Conservation (phyloP, 306 rosid species). For the Quercus dentata region DNA sequence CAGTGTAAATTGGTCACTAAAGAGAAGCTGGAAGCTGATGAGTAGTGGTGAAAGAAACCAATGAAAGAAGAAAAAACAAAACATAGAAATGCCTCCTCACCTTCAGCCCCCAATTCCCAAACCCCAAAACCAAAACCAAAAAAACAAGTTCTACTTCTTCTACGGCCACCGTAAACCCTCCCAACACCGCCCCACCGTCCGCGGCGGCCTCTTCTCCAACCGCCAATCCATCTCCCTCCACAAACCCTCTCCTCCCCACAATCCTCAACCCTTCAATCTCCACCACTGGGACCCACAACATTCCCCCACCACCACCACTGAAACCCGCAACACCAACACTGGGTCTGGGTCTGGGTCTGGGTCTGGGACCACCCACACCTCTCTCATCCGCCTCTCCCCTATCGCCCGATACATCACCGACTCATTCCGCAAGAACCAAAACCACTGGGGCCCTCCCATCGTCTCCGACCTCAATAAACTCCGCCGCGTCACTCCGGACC, state of each 20-base stretch:
- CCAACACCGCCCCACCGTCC: constrained; percentile 72
- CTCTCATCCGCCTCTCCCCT: constrained; percentile 62
- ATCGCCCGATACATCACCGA: constrained; percentile 73
- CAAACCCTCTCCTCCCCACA: constrained; percentile 20
- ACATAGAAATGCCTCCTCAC: constrained; percentile 51
- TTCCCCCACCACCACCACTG: constrained; percentile 17
- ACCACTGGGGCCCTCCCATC: constrained; percentile 60
- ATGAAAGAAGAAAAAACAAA: not conserved
- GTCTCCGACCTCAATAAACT: constrained; percentile 73
- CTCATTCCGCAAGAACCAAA: constrained; percentile 32
- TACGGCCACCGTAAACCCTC: constrained; percentile 82
- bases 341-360: too few relatives aligned
- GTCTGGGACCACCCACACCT: constrained; percentile 13
- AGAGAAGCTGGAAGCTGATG: too few relatives aligned
- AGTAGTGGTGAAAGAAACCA: not conserved
- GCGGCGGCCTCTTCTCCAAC: constrained; percentile 72
- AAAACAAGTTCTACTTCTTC: constrained; percentile 48
- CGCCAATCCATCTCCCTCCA: constrained; percentile 33
- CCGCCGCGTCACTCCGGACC: constrained; percentile 68
- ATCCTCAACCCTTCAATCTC: constrained; percentile 37
- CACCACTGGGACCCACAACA: constrained; percentile 71
- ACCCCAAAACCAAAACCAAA: not conserved
- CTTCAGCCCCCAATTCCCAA: constrained; percentile 37
- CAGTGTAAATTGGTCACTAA: too few relatives aligned
- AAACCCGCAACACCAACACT: not conserved